Percentiles rank a stretch among this genome's conserved stretches.
Evolutionary conservation across 768 basidiomycete genomes (phyloP).

Genomic region (Rhodosporidiobolus odoratus): DNA sequence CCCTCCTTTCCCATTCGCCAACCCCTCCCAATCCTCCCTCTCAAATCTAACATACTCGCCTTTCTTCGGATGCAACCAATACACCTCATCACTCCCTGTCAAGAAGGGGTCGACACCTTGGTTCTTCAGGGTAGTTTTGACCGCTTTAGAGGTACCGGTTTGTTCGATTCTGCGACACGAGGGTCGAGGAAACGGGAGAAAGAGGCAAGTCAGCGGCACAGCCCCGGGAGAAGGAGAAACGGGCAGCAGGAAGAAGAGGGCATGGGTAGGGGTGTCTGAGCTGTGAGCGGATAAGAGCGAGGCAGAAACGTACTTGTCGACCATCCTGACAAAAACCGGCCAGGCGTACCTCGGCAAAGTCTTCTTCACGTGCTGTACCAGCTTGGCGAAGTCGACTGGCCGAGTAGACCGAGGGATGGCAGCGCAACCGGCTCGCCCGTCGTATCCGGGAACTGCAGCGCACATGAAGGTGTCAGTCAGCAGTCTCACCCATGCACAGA

Average conservation of each 20-base stretch:
- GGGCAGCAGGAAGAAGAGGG: not conserved
- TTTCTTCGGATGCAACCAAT: too few relatives aligned
- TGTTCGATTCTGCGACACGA: not conserved
- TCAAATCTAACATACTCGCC: too few relatives aligned
- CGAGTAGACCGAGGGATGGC: constrained; percentile 11
- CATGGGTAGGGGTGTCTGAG: too few relatives aligned
- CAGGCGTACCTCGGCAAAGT: constrained; percentile 33
- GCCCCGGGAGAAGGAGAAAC: not conserved
- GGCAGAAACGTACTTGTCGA: constrained; percentile 14
- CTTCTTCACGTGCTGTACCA: constrained; percentile 22
- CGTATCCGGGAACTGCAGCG: constrained; percentile 26
- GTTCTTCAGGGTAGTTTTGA: too few relatives aligned
- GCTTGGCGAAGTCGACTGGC: constrained; percentile 14
- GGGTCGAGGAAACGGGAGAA: not conserved
- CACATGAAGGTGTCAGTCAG: not conserved
- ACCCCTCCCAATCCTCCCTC: too few relatives aligned
- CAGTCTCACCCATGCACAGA: not conserved
- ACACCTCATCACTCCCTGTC: too few relatives aligned
- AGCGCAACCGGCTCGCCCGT: constrained; percentile 38
- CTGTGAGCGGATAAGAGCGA: not conserved
- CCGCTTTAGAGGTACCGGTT: too few relatives aligned
- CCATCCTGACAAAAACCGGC: constrained; percentile 34
- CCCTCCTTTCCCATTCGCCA: too few relatives aligned
- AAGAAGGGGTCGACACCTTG: too few relatives aligned
- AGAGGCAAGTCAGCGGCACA: too few relatives aligned